A percentile compares a stretch with the other conserved stretches of the same genome.
These are phyloP conservation scores for Erodium chrysanthum DNA, from an alignment of 441 rosid genomes.

Conservation along the genomic window DNA sequence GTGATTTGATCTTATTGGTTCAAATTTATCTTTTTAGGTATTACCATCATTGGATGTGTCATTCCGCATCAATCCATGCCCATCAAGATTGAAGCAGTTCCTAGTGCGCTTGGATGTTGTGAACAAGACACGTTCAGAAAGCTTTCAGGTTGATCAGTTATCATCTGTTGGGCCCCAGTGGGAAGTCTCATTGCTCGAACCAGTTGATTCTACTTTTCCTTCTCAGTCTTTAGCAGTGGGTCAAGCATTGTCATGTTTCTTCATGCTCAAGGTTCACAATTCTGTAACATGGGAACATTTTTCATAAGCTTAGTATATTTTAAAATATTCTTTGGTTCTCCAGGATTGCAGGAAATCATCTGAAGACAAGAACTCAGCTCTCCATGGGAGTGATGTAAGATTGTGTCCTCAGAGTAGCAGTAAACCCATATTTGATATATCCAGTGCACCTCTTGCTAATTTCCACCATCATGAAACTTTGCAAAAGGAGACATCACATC, in stretches of 20 bases:
- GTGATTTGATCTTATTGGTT: constrained; percentile 8
- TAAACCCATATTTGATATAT: constrained; percentile 40
- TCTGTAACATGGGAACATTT: neutral
- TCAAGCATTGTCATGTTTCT: constrained; percentile 75
- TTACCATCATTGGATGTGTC: constrained; percentile 79
- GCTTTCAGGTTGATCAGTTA: constrained; percentile 69
- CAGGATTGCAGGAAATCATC: constrained; percentile 51
- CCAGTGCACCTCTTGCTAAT: constrained; percentile 58
- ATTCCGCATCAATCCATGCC: constrained; percentile 68
- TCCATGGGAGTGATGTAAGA: constrained; percentile 41
- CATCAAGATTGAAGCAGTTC: constrained; percentile 72
- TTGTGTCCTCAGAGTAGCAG: constrained; percentile 36
- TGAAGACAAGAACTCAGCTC: constrained; percentile 30
- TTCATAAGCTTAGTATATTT: constrained; percentile 1
- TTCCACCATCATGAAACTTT: constrained; percentile 70
- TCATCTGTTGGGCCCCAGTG: constrained; percentile 69
- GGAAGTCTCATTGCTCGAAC: constrained; percentile 77
- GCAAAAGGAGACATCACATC: constrained; percentile 37
- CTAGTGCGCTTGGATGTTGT: constrained; percentile 81
- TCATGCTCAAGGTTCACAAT: constrained; percentile 63
- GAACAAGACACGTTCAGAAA: constrained; percentile 57
- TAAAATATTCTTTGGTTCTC: constrained; percentile 23
- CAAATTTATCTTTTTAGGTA: constrained; percentile 44
- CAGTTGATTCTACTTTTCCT: constrained; percentile 53
- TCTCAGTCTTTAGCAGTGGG: constrained; percentile 57